Conservation (phyloP, 2,329 filamentous ascomycete species). For the Ilyonectria destructans region DNA sequence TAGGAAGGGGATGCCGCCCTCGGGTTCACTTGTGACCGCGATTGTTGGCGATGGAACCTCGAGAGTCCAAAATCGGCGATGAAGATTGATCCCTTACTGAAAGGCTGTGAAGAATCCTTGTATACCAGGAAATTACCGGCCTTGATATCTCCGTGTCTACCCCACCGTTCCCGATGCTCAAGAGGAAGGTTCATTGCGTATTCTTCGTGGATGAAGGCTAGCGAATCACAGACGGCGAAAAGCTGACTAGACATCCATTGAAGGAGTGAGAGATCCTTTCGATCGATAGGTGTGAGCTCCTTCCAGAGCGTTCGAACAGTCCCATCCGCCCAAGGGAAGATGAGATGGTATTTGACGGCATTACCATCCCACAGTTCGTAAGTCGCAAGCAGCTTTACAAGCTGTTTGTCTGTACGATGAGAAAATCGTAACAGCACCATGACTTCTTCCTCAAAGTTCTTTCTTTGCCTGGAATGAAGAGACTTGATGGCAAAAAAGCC, state of each 20-base stretch:
- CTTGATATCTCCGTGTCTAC: constrained; percentile 18
- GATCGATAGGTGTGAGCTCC: not conserved
- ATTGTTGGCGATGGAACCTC: not conserved
- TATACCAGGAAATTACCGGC: constrained; percentile 7
- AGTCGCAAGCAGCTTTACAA: constrained; percentile 9
- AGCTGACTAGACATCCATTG: not conserved
- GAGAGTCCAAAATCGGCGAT: constrained; percentile 16
- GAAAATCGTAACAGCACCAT: not conserved
- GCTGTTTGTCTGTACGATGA: not conserved
- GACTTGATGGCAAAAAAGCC: constrained; percentile 1
- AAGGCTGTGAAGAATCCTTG: not conserved
- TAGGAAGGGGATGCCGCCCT: not conserved
- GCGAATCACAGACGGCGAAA: not conserved
- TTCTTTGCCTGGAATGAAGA: not conserved
- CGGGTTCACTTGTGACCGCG: not conserved
- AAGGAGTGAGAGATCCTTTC: not conserved
- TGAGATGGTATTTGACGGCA: not conserved
- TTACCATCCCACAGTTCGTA: not conserved
- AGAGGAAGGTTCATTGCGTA: not conserved
- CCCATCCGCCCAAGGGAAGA: constrained; percentile 18
- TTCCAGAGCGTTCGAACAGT: constrained; percentile 3
- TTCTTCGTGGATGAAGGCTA: not conserved
- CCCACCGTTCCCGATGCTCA: not conserved
- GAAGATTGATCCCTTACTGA: not conserved
- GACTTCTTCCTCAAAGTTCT: not conserved